Evolutionary conservation across 1,284 basidiomycete species (phyloP), one percentile per base, ranked within the genome.

Genomic region (Sporisorium iseilematis-ciliati): DNA sequence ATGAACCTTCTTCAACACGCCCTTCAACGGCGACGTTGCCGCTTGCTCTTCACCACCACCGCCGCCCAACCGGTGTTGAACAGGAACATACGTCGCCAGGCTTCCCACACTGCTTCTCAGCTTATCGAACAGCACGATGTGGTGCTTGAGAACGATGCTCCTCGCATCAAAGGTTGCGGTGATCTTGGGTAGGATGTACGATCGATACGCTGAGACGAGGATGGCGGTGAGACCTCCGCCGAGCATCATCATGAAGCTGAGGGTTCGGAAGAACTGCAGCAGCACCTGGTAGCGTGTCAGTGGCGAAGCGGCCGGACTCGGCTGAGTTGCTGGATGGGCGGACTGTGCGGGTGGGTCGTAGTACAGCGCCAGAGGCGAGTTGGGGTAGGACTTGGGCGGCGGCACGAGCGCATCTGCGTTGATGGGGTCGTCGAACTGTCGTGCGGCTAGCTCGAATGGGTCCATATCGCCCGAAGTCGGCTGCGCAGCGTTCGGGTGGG

Each of bases 351-450:
- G 63, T 10, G 73, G 58, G 48, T 69, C 69, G 57, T 77, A 73
- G 75, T 84, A 83, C 21, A 83, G 69, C 1, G 80, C 80, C 2
- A 83, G 62, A 2, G 82, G 82, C n/a, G 77, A 79, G 53, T 65
- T 74, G 2, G 82, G 82, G 35, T 84, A 84, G 8, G 78, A 75
- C 25, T 65, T 65, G 2, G 73, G 63, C 11, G 80, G 80, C 5
- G 65, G 59, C 0, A 52, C 60, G 25, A 64, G 42, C 6, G 56
- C 14, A 50, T 65, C 57, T 53, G 72, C 56, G 25, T 74, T 54
- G 58, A 81, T 61, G 0, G 81, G 81, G 16, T 74, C 67, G 57
- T 82, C 79, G 53, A 84, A 84, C 16, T 75, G 68, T 4, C 62
- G 54, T 2, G 74, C 62, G 0, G 81, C 82, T 1, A 54, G 40